Percentiles rank a stretch among this genome's conserved stretches.
phyloP scores from a whole-genome alignment of 176 grass and related monocot species.

The Lolium multiflorum region DNA sequence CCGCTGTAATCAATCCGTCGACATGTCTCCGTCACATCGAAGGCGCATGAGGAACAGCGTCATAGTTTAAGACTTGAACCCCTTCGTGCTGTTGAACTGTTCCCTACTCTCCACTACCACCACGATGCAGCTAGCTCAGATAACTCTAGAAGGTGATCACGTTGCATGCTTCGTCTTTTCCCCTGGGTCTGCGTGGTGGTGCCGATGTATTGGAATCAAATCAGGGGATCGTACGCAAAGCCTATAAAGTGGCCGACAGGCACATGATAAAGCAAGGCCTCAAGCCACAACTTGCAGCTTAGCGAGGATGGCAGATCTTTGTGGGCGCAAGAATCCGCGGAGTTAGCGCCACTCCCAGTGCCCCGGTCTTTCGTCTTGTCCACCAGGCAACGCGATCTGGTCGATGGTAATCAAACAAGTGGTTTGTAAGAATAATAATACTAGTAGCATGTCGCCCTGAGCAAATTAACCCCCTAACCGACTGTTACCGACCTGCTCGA shows the following conservation, averaged over 20 bases:
- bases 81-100: not conserved
- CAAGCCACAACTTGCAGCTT: constrained; percentile 25
- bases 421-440: not conserved
- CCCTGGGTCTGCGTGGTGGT: not conserved
- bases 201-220: constrained; percentile 37
- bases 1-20: not conserved
- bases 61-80: not conserved
- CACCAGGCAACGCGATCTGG: not conserved
- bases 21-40: not conserved
- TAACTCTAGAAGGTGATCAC: constrained; percentile 37
- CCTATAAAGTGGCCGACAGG: constrained; percentile 68
- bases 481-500: not conserved
- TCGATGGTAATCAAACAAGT: not conserved
- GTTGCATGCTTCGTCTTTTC: constrained; percentile 25
- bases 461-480: not conserved
- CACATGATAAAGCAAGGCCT: constrained; percentile 51
- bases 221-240: constrained; percentile 32
- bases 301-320: constrained; percentile 45
- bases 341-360: not conserved
- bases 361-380: not conserved
- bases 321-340: constrained; percentile 30
- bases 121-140: constrained; percentile 15
- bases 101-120: constrained; percentile 3
- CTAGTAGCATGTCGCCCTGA: not conserved
- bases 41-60: not conserved